A percentile compares a stretch with the other conserved stretches of the same genome.
Conservation (phyloP, 148 eudicot genomes). For the Silene uniflora region DNA sequence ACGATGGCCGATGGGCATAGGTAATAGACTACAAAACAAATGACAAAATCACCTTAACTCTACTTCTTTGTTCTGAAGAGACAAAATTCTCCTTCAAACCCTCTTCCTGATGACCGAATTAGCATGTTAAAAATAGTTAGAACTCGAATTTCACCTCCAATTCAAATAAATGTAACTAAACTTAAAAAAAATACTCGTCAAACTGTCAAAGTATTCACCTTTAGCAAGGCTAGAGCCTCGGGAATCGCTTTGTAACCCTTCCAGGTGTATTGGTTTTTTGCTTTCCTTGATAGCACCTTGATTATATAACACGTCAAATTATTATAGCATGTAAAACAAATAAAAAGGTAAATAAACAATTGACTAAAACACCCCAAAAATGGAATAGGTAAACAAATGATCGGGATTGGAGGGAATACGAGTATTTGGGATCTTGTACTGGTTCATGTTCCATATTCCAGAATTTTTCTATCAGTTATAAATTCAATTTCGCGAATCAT, state of each 20-base stretch:
- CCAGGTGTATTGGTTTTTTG: slow-evolving; percentile 82
- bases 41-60: slow-evolving; percentile 38
- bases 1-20: neutral
- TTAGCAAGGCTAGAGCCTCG: slow-evolving; percentile 53
- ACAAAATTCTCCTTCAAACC: slow-evolving; percentile 59
- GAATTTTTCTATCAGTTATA: too few species aligned
- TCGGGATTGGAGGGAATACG: too few species aligned
- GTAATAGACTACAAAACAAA: neutral
- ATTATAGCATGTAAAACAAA: neutral
- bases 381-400: too few species aligned
- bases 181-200: neutral
- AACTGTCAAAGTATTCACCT: slow-evolving; percentile 32
- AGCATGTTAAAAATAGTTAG: neutral
- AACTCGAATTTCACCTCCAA: neutral
- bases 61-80: slow-evolving; percentile 28
- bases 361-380: too few species aligned
- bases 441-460: too few species aligned
- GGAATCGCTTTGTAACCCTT: slow-evolving; percentile 78
- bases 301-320: neutral
- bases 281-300: slow-evolving; percentile 73
- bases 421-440: too few species aligned
- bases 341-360: too few species aligned
- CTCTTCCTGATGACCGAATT: slow-evolving; percentile 44
- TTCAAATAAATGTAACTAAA: neutral
- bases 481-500: neutral